Evolutionary conservation across 805 yeast genomes (phyloP).

Genomic region (Pichia nanzhaoensis): DNA sequence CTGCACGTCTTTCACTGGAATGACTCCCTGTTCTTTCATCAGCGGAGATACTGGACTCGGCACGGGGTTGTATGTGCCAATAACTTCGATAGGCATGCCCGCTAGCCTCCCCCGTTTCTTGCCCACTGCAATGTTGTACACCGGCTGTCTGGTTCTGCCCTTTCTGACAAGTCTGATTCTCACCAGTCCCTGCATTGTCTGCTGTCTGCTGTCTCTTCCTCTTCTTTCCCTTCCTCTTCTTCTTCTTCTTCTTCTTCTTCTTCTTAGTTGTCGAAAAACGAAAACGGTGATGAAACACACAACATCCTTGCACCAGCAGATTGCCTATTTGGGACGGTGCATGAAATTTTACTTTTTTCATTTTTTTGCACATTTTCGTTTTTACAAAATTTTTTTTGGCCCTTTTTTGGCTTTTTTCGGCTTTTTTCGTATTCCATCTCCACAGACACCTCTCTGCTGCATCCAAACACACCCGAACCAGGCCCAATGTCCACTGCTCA

Average conservation of each 20-base stretch:
- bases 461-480: too few relatives aligned
- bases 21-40: constrained; percentile 47
- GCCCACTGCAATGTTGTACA: constrained; percentile 88
- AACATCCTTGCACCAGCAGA: too few relatives aligned
- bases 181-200: constrained; percentile 57
- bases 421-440: background rate
- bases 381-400: background rate
- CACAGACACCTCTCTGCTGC: too few relatives aligned
- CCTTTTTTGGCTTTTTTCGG: background rate
- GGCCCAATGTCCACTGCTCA: background rate
- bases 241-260: background rate
- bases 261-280: too few relatives aligned
- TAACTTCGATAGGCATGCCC: constrained; percentile 84
- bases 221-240: background rate
- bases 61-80: constrained; percentile 87
- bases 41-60: constrained; percentile 62
- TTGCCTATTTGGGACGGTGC: too few relatives aligned
- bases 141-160: constrained; percentile 82
- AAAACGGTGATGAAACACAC: too few relatives aligned
- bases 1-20: constrained; percentile 69
- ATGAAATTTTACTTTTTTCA: too few relatives aligned
- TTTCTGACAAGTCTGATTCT: constrained; percentile 88
- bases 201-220: background rate
- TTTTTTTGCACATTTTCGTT: too few relatives aligned
- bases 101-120: constrained; percentile 73